phyloP scores from a whole-genome alignment of 2,329 filamentous ascomycete genomes.

The Fusarium scirpi region DNA sequence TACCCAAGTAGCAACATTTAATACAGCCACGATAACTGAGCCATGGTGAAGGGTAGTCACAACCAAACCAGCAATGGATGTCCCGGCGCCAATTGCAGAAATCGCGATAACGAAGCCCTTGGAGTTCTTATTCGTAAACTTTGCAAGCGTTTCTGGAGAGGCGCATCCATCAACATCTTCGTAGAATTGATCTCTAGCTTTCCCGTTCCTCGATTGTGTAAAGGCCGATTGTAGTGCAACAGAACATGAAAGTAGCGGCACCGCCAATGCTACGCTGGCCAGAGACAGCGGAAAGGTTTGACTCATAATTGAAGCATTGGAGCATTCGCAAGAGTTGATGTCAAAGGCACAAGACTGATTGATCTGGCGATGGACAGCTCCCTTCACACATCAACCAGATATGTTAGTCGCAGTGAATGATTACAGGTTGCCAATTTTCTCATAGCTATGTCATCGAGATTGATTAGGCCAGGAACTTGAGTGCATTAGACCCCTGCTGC shows the following conservation, averaged over 20 bases:
- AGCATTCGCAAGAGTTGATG: too few relatives aligned
- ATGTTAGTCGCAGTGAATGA: background rate
- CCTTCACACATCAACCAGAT: background rate
- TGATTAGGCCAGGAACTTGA: too few relatives aligned
- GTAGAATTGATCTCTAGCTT: slow-evolving; percentile 63
- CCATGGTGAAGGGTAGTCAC: slow-evolving; percentile 57
- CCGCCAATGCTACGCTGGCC: slow-evolving; percentile 47
- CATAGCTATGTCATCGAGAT: background rate
- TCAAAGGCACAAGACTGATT: background rate
- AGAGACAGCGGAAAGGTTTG: slow-evolving; percentile 26
- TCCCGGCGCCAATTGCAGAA: slow-evolving; percentile 62
- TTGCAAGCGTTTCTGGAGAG: slow-evolving; percentile 68
- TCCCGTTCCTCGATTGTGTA: slow-evolving; percentile 49
- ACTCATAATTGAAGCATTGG: background rate
- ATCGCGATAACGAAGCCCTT: slow-evolving; percentile 66
- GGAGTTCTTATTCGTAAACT: slow-evolving; percentile 69
- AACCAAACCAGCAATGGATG: slow-evolving; percentile 67
- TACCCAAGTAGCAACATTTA: slow-evolving; percentile 72
- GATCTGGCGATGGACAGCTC: background rate
- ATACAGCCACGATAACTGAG: slow-evolving; percentile 66
- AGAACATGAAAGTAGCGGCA: slow-evolving; percentile 46
- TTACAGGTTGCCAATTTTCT: background rate
- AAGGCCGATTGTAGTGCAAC: slow-evolving; percentile 51
- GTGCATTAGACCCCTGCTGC: background rate
- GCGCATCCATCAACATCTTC: slow-evolving; percentile 76